Percentiles rank a stretch among this genome's conserved stretches.
phyloP scores from a whole-genome alignment of 2,329 filamentous ascomycete species.

The Lasiodiplodia theobromae region DNA sequence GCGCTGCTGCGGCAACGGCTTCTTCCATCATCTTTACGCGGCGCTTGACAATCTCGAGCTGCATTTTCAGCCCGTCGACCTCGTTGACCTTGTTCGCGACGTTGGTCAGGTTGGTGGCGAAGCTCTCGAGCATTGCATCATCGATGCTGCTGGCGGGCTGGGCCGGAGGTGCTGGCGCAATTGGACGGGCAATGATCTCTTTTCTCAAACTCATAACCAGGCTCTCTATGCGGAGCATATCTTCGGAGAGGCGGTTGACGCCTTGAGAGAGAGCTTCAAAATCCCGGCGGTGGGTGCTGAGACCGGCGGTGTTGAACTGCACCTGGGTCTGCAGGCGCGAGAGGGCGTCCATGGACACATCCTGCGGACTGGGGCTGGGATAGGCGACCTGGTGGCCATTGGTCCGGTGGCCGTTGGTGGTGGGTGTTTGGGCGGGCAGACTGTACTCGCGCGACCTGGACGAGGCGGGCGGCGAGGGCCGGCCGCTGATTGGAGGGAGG shows the following conservation, averaged over 20 bases:
- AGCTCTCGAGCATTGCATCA: conserved; percentile 52
- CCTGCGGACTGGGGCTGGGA: conserved; percentile 40
- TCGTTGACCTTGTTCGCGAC: conserved; percentile 54
- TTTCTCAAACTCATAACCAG: conserved; percentile 46
- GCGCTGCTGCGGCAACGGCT: conserved; percentile 31
- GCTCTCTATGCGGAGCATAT: conserved; percentile 49
- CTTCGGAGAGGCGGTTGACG: conserved; percentile 49
- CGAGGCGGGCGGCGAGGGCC: conserved; percentile 32
- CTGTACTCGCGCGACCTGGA: conserved; percentile 35
- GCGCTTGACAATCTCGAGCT: conserved; percentile 57
- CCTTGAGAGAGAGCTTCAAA: conserved; percentile 51
- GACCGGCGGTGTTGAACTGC: conserved; percentile 51
- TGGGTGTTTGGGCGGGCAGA: conserved; percentile 29
- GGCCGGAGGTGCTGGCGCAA: conserved; percentile 21
- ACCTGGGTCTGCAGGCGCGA: conserved; percentile 57
- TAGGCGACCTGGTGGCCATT: conserved; percentile 37
- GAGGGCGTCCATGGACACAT: conserved; percentile 50
- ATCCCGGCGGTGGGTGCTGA: conserved; percentile 44
- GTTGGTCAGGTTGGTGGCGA: conserved; percentile 50
- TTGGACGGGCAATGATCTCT: conserved; percentile 40
- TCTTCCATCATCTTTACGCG: conserved; percentile 50
- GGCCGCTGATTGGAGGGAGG: conserved; percentile 28
- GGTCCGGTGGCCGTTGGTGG: conserved; percentile 33
- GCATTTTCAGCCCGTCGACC: conserved; percentile 55
- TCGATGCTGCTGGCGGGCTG: conserved; percentile 33